Base-by-base conservation (phyloP, 2,329 filamentous ascomycete species). In the Arthrocladium fulminans region DNA sequence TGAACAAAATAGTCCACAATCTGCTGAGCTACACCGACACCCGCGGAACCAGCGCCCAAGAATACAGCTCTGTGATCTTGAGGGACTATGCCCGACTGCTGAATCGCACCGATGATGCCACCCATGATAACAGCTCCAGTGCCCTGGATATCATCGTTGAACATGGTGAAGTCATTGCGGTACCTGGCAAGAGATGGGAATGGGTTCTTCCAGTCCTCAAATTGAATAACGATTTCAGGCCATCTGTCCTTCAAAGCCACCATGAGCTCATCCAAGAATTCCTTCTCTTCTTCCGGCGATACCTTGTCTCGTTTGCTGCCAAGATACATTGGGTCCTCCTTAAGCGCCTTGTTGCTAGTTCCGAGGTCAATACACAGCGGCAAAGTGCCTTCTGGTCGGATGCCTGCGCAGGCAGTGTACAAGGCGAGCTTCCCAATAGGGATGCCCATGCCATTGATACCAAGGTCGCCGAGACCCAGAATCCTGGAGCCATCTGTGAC, bases 191-290 rank as follows among this genome's bases (percentile, higher is more conserved):
- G 79, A 61, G 94, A 90, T 54, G 86, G 84, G 78, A 97, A 98
- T 39, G 92, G 90, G 62, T 90, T 94, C 74, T 97, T 94, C 69
- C 95, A 97, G 64, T 97, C 92, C 67, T 97, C 90, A 60, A 95
- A 97, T 66, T 97, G 92, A 54, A 97, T 86, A 56, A 84, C 79
- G 58, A 84, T 82, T 55, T 75, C 77, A 48, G 81, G 80, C 81
- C 80, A 84, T 56, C 76, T 75, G 65, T 95, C 88, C 49, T 83
- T 84, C 52, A 87, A 78, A 49, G 92, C 90, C 61, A 80, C 78
- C 92, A 98, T 97, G 73, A 98, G 84, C 74, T 97, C 92, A 64
- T 97, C 92, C 73, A 97, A 80, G 70, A 97, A 97, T 56, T 87
- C 86, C 65, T 84, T 81, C 72, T 94, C 88, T 60, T 90, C 83